phyloP scores from a whole-genome alignment of 345 rosid species.

The Murraya paniculata region DNA sequence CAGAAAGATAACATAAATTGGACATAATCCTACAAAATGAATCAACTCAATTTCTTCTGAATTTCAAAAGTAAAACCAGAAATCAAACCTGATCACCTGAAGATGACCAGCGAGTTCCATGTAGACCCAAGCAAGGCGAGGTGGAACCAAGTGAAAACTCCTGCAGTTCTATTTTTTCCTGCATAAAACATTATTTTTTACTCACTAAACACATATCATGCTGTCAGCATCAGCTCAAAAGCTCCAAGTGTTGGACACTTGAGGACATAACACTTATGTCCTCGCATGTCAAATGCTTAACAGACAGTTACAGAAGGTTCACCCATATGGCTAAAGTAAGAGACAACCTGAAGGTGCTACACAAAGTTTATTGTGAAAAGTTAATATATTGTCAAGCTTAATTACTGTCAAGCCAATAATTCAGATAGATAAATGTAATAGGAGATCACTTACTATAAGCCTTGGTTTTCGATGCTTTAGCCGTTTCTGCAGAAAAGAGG shows the following conservation, averaged over 20 bases:
- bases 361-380: not conserved
- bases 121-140: constrained; percentile 79
- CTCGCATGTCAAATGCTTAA: not conserved
- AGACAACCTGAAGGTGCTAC: not conserved
- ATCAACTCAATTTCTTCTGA: not conserved
- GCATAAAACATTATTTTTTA: constrained; percentile 14
- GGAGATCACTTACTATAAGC: constrained; percentile 63
- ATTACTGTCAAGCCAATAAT: not conserved
- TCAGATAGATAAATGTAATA: not conserved
- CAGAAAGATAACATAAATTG: constrained; percentile 3
- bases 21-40: not conserved
- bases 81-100: constrained; percentile 79
- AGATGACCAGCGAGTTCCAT: constrained; percentile 78
- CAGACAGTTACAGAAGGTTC: not conserved
- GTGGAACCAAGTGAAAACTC: constrained; percentile 83
- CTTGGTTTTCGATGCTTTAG: constrained; percentile 62
- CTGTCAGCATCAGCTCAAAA: constrained; percentile 13
- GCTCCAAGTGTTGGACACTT: not conserved
- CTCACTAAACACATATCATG: constrained; percentile 13
- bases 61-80: constrained; percentile 7
- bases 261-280: not conserved
- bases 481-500: constrained; percentile 66
- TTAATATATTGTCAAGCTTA: not conserved
- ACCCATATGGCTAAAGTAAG: not conserved
- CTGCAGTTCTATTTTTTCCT: constrained; percentile 78